These are phyloP conservation scores for Ceratocystis huliohia DNA, from an alignment of 2,329 filamentous ascomycete species.

Conservation along the genomic window DNA sequence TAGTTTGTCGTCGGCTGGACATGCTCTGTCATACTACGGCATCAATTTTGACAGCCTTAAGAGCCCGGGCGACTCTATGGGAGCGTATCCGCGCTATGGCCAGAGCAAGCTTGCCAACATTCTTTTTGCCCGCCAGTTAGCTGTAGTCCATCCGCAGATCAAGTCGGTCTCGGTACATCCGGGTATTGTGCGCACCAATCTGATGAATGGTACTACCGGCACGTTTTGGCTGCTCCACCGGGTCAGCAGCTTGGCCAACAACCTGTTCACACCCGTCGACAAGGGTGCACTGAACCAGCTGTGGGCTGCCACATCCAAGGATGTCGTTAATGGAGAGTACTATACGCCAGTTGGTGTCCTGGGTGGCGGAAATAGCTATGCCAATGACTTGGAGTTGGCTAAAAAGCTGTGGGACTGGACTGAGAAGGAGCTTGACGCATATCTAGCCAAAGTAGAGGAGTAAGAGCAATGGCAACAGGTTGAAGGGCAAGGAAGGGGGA, in stretches of 20 bases:
- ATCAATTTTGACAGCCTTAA: conserved; percentile 27
- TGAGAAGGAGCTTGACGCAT: conserved; percentile 26
- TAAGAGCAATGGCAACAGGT: not conserved
- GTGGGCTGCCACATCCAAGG: conserved; percentile 31
- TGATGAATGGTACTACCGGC: conserved; percentile 22
- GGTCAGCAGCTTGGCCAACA: conserved; percentile 21
- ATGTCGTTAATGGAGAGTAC: conserved; percentile 28
- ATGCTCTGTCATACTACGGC: conserved; percentile 23
- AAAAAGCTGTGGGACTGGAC: conserved; percentile 30
- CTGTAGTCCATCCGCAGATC: conserved; percentile 24
- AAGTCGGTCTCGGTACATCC: conserved; percentile 26
- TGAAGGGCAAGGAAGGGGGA: not conserved
- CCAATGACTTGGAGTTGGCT: conserved; percentile 25
- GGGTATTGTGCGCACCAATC: conserved; percentile 26
- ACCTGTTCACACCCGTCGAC: conserved; percentile 24
- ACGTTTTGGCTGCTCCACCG: conserved; percentile 16
- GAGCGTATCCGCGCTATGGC: conserved; percentile 24
- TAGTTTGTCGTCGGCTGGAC: conserved; percentile 25
- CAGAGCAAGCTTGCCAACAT: conserved; percentile 28
- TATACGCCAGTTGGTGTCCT: conserved; percentile 28
- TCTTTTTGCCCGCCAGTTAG: conserved; percentile 26
- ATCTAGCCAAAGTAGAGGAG: conserved; percentile 12
- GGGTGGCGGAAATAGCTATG: conserved; percentile 23
- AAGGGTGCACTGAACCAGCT: conserved; percentile 33
- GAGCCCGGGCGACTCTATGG: conserved; percentile 22